Evolutionary conservation across 805 yeast species (phyloP).

Genomic region (Saccharomyces mikatae): DNA sequence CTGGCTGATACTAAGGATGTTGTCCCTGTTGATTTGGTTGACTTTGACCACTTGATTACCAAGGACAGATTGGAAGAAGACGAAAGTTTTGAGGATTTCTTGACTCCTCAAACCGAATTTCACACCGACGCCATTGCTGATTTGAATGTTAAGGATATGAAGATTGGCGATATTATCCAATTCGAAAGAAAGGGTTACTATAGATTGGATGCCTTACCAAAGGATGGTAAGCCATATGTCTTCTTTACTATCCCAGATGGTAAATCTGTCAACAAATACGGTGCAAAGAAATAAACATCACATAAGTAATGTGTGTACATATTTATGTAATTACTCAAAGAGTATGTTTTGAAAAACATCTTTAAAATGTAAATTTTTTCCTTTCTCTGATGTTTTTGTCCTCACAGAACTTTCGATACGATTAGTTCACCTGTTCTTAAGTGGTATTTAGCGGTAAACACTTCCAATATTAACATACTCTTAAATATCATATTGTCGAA

Average conservation of each 20-base stretch:
- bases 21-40: conserved; percentile 70
- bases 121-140: conserved; percentile 73
- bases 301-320: background rate
- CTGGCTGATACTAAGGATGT: conserved; percentile 72
- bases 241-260: conserved; percentile 96
- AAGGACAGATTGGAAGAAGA: conserved; percentile 93
- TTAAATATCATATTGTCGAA: background rate
- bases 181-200: conserved; percentile 96
- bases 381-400: too few species aligned
- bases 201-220: conserved; percentile 58
- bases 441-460: too few species aligned
- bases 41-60: conserved; percentile 89
- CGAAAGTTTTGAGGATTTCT: conserved; percentile 85
- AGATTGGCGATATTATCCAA: conserved; percentile 83
- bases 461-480: background rate
- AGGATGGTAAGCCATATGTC: conserved; percentile 55
- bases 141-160: conserved; percentile 62
- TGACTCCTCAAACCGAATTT: conserved; percentile 84
- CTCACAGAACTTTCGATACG: background rate
- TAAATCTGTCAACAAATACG: conserved; percentile 68
- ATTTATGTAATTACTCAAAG: background rate
- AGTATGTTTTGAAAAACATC: background rate
- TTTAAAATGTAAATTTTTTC: background rate
- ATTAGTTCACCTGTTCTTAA: background rate
- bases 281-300: conserved; percentile 47